Percentiles rank a stretch among this genome's conserved stretches.
Conservation (phyloP, 2,329 filamentous ascomycete species). For the Ceratocystis huliohia region DNA sequence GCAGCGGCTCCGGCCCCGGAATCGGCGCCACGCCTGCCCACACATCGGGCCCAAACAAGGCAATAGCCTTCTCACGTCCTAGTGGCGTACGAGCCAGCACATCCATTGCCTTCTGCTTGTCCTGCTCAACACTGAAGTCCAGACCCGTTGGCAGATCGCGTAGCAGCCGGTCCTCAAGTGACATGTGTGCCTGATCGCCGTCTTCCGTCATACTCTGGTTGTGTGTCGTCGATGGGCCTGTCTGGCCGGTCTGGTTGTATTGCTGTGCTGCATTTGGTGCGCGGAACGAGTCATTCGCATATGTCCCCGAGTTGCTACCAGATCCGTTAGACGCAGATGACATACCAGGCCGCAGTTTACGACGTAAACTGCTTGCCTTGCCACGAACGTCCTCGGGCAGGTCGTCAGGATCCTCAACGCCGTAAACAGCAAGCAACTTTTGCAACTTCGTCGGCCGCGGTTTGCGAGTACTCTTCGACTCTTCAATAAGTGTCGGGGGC, state of each 20-base stretch:
- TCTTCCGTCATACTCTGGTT: constrained; percentile 21
- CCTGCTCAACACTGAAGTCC: constrained; percentile 34
- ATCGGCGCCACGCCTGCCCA: constrained; percentile 28
- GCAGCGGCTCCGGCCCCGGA: constrained; percentile 21
- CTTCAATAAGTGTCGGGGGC: constrained; percentile 71
- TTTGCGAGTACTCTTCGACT: constrained; percentile 85
- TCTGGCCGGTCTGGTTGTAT: constrained; percentile 23
- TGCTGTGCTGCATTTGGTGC: constrained; percentile 23
- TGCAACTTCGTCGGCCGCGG: constrained; percentile 93
- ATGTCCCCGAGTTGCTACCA: constrained; percentile 18
- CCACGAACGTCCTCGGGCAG: constrained; percentile 70
- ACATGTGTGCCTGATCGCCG: constrained; percentile 24
- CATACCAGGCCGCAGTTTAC: constrained; percentile 53
- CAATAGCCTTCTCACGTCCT: constrained; percentile 39
- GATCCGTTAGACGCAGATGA: constrained; percentile 15
- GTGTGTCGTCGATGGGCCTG: constrained; percentile 25
- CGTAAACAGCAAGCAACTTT: constrained; percentile 80
- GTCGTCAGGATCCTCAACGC: constrained; percentile 81
- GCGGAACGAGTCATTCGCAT: constrained; percentile 23
- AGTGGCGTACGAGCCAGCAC: constrained; percentile 39
- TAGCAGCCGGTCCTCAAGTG: constrained; percentile 40
- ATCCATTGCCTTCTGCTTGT: constrained; percentile 40
- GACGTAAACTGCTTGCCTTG: constrained; percentile 60
- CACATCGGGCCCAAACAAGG: constrained; percentile 39
- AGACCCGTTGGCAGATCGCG: constrained; percentile 36